Conservation (phyloP, 768 basidiomycete genomes). For the Candolleomyces aberdarensis region DNA sequence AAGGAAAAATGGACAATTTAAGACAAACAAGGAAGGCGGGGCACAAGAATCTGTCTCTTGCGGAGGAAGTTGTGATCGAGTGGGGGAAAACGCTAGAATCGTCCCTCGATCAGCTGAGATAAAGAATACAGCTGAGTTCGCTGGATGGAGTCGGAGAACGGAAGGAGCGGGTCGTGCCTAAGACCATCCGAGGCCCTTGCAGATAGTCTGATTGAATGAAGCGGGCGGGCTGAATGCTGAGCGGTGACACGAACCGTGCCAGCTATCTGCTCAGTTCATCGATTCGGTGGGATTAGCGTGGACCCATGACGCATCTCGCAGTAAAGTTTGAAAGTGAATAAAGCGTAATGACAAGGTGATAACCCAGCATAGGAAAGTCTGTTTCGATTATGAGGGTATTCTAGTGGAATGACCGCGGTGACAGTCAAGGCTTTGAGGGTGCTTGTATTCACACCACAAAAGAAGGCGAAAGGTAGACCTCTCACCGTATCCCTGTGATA, state of each 20-base stretch:
- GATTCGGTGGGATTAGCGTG: slow-evolving; percentile 1
- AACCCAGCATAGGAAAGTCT: slow-evolving; percentile 1
- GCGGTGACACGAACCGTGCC: background rate
- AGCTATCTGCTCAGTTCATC: background rate
- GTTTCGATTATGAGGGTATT: background rate
- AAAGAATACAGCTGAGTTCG: background rate
- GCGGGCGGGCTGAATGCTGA: background rate
- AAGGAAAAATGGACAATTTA: background rate
- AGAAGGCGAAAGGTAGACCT: background rate
- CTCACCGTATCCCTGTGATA: background rate
- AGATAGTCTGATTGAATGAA: background rate
- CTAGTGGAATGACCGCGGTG: background rate
- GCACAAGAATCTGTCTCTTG: background rate
- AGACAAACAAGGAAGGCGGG: slow-evolving; percentile 1
- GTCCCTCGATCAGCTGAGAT: slow-evolving; percentile 1
- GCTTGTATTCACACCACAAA: background rate
- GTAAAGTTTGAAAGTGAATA: background rate
- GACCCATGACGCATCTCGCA: slow-evolving; percentile 1
- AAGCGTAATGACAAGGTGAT: background rate
- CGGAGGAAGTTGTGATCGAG: slow-evolving; percentile 5
- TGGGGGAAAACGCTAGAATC: background rate
- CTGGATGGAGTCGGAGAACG: background rate
- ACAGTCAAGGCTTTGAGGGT: background rate
- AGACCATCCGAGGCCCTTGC: no score
- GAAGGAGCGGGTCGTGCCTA: no score